These are phyloP conservation scores for Inga oerstediana DNA, from an alignment of 306 rosid species.

Conservation along the genomic window DNA sequence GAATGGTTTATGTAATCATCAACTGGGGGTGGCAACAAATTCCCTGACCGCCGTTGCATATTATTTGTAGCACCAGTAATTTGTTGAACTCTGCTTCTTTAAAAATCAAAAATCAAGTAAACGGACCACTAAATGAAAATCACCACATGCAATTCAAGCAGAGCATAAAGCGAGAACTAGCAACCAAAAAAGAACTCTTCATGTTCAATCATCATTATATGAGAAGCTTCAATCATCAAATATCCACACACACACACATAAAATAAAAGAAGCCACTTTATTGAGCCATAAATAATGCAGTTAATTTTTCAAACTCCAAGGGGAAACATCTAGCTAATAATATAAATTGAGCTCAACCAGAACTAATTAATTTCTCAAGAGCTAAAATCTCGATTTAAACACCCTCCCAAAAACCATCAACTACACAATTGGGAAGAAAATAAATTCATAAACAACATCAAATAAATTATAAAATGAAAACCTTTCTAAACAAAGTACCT, in stretches of 20 bases:
- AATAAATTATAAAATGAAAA: not conserved
- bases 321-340: not conserved
- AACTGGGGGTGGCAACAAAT: slow-evolving; percentile 73
- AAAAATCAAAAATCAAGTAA: slow-evolving; percentile 50
- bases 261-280: not conserved
- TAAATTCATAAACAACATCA: not conserved
- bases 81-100: slow-evolving; percentile 96
- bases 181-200: slow-evolving; percentile 1
- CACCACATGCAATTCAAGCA: slow-evolving; percentile 28
- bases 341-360: slow-evolving; percentile 7
- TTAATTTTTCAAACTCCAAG: not conserved
- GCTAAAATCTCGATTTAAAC: not conserved
- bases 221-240: not conserved
- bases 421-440: not conserved
- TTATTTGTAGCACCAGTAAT: slow-evolving; percentile 73
- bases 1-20: slow-evolving; percentile 65
- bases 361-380: not conserved
- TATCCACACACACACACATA: not conserved
- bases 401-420: not conserved
- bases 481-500: slow-evolving; percentile 53
- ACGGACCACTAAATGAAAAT: slow-evolving; percentile 36
- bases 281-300: not conserved
- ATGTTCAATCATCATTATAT: not conserved
- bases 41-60: slow-evolving; percentile 83
- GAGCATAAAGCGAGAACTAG: not conserved